Percentiles rank a stretch among this genome's conserved stretches.
phyloP scores from a whole-genome alignment of 495 filamentous ascomycete genomes.

The Penicillium pulvis region DNA sequence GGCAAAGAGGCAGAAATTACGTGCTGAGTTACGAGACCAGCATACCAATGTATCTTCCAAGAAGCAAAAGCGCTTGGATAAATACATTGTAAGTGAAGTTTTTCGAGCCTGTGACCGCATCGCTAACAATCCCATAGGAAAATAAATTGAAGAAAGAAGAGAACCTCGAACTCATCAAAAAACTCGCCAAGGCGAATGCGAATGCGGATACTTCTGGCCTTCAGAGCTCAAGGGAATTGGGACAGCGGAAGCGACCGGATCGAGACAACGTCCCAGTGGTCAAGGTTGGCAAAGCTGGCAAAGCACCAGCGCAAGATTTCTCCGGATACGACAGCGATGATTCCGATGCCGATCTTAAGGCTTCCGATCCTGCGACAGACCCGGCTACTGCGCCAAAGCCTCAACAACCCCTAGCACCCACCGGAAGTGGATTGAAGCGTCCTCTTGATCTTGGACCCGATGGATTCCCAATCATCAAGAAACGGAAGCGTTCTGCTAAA shows the following conservation, averaged over 20 bases:
- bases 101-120: background rate
- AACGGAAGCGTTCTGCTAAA: conserved; percentile 51
- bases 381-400: conserved; percentile 23
- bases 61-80: conserved; percentile 92
- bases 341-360: conserved; percentile 33
- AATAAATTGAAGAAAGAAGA: conserved; percentile 95
- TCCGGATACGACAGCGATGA: conserved; percentile 44
- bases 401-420: conserved; percentile 18
- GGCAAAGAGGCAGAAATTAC: conserved; percentile 66
- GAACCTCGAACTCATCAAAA: conserved; percentile 79
- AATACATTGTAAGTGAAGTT: conserved; percentile 73
- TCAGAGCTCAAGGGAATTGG: conserved; percentile 72
- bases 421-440: conserved; percentile 84
- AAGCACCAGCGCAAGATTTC: conserved; percentile 23
- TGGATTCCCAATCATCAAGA: conserved; percentile 80
- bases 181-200: conserved; percentile 68
- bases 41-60: conserved; percentile 80
- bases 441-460: conserved; percentile 76
- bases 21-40: conserved; percentile 58
- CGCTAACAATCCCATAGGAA: conserved; percentile 55
- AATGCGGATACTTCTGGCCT: conserved; percentile 83
- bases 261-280: conserved; percentile 13
- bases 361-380: conserved; percentile 21
- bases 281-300: background rate
- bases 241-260: conserved; percentile 47